Conservation (phyloP, 2,329 filamentous ascomycete species). For the Westerdykella sp. region DNA sequence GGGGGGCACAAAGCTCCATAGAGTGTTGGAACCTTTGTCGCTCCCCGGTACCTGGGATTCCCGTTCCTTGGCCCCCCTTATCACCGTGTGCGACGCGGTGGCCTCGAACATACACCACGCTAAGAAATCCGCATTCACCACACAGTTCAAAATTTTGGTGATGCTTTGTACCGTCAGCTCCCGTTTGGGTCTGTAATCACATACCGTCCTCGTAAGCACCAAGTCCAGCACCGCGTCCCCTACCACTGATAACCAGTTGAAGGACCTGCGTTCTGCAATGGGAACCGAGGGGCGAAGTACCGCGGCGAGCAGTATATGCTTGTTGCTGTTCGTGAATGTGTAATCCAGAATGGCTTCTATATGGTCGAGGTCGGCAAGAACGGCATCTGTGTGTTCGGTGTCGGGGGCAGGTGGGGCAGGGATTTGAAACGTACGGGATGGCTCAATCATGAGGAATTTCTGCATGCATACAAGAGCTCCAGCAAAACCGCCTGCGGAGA, state of each 20-base stretch:
- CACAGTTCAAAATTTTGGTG: constrained; percentile 59
- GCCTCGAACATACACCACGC: constrained; percentile 66
- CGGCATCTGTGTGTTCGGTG: constrained; percentile 10
- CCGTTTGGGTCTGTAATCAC: constrained; percentile 44
- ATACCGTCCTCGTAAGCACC: constrained; percentile 62
- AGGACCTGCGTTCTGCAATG: constrained; percentile 38
- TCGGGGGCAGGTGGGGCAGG: constrained; percentile 22
- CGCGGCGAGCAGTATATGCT: constrained; percentile 66
- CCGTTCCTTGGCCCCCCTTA: constrained; percentile 21
- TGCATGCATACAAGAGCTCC: constrained; percentile 59
- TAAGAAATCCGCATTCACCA: constrained; percentile 76
- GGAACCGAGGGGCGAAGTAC: constrained; percentile 64
- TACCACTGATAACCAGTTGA: constrained; percentile 79
- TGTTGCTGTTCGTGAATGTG: constrained; percentile 54
- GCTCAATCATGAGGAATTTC: constrained; percentile 57
- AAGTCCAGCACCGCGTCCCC: constrained; percentile 81
- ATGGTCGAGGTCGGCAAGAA: constrained; percentile 18
- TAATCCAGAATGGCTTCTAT: constrained; percentile 67
- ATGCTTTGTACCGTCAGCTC: constrained; percentile 11
- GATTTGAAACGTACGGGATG: constrained; percentile 26
- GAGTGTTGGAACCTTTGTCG: constrained; percentile 29
- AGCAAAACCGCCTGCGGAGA: constrained; percentile 58
- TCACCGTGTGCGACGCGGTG: constrained; percentile 31
- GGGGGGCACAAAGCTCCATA: constrained; percentile 68
- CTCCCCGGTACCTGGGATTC: constrained; percentile 16